Conservation (phyloP, 2,329 filamentous ascomycete genomes). For the Stemphylium vesicarium region DNA sequence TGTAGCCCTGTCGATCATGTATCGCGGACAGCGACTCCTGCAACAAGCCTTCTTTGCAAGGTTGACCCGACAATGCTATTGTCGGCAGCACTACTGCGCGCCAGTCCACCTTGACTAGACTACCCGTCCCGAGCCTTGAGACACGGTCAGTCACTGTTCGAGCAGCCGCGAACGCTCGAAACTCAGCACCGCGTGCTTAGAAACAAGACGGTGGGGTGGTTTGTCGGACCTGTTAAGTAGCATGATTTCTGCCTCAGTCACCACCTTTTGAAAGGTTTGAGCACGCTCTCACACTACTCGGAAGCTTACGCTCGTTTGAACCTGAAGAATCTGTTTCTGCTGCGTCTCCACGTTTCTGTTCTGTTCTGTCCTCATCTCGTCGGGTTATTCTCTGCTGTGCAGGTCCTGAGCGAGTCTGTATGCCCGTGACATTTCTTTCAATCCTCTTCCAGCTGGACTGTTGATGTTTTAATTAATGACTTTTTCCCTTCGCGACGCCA, state of each 20-base stretch:
- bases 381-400: constrained; percentile 42
- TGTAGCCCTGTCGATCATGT: constrained; percentile 29
- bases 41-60: constrained; percentile 26
- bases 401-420: constrained; percentile 44
- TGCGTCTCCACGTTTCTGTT: constrained; percentile 18
- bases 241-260: constrained; percentile 33
- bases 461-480: constrained; percentile 43
- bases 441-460: constrained; percentile 45
- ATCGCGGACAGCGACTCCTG: constrained; percentile 25
- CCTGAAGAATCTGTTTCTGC: constrained; percentile 27
- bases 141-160: constrained; percentile 26
- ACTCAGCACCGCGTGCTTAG: constrained; percentile 31
- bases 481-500: constrained; percentile 2
- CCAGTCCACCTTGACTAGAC: constrained; percentile 27
- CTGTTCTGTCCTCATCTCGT: constrained; percentile 32
- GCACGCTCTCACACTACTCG: constrained; percentile 25
- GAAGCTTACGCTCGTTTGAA: constrained; percentile 37
- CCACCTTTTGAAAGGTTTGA: constrained; percentile 41
- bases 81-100: constrained; percentile 19
- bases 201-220: constrained; percentile 39
- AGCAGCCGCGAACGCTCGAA: constrained; percentile 39
- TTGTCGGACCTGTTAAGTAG: constrained; percentile 34
- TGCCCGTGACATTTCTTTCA: constrained; percentile 39
- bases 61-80: constrained; percentile 34
- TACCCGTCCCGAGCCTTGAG: constrained; percentile 27